A percentile compares a stretch with the other conserved stretches of the same genome.
These are phyloP conservation scores for Prunus kanzakura DNA, from an alignment of 306 rosid species.

Conservation along the genomic window DNA sequence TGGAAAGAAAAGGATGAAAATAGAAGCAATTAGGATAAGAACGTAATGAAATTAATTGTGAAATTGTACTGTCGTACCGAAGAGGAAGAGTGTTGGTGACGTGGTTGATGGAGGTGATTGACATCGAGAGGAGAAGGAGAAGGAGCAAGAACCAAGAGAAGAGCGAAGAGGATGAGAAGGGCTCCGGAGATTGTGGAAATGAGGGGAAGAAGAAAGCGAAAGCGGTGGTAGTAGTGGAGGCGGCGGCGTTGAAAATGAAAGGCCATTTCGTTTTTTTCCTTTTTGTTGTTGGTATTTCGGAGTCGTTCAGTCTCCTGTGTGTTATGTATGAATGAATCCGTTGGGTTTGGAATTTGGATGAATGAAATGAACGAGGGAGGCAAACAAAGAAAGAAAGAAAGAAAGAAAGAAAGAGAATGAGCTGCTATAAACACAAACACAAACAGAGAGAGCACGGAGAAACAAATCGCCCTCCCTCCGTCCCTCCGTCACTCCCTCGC, in stretches of 20 bases:
- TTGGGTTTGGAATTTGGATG: too few species aligned
- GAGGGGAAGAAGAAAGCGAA: constrained; percentile 54
- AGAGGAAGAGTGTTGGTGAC: constrained; percentile 33
- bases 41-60: not conserved
- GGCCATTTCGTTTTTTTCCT: constrained; percentile 37
- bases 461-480: too few species aligned
- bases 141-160: constrained; percentile 87
- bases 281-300: not conserved
- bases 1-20: constrained; percentile 19
- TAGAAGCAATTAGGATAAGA: not conserved
- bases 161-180: constrained; percentile 62
- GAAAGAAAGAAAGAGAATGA: too few species aligned
- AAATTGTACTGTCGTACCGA: not conserved
- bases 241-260: constrained; percentile 74
- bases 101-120: constrained; percentile 41
- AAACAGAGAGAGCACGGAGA: too few species aligned
- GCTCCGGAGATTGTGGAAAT: constrained; percentile 61
- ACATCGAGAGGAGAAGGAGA: constrained; percentile 42
- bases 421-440: too few species aligned
- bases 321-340: too few species aligned
- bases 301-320: too few species aligned
- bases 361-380: too few species aligned
- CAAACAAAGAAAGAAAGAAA: too few species aligned
- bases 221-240: constrained; percentile 56
- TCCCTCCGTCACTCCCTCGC: too few species aligned